Evolutionary conservation across 2,329 filamentous ascomycete species (phyloP).

Genomic region (Penicillium polonicum): DNA sequence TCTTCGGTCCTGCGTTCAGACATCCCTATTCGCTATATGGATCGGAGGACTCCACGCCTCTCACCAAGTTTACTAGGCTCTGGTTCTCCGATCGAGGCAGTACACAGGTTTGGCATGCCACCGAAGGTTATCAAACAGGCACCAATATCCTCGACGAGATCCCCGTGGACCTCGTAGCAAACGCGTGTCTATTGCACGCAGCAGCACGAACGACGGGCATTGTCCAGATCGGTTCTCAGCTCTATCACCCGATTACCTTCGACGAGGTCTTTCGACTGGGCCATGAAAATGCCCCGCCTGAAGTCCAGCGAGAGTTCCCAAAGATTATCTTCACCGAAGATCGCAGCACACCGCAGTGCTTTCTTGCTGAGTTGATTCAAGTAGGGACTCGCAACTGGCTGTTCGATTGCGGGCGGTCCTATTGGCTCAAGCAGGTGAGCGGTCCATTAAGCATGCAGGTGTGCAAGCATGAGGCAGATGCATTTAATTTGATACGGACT

Average conservation of each 20-base stretch:
- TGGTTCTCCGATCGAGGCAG: conserved; percentile 26
- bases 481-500: conserved; percentile 23
- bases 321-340: conserved; percentile 31
- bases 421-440: conserved; percentile 33
- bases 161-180: conserved; percentile 36
- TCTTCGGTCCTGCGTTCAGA: conserved; percentile 31
- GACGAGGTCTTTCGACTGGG: conserved; percentile 27
- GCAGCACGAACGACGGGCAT: conserved; percentile 31
- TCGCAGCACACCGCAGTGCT: conserved; percentile 26
- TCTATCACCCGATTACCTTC: conserved; percentile 32
- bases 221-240: conserved; percentile 31
- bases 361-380: conserved; percentile 35
- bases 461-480: conserved; percentile 28
- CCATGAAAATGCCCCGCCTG: conserved; percentile 20
- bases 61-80: conserved; percentile 32
- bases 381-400: conserved; percentile 34
- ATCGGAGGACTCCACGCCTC: conserved; percentile 31
- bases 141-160: conserved; percentile 35
- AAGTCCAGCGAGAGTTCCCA: conserved; percentile 25
- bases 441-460: conserved; percentile 30
- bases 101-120: conserved; percentile 33
- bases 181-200: conserved; percentile 32
- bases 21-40: conserved; percentile 34
- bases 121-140: conserved; percentile 29
- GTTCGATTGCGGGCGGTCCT: conserved; percentile 35